Evolutionary conservation across 495 filamentous ascomycete species (phyloP).

Genomic region (Tuber umbilicatum): DNA sequence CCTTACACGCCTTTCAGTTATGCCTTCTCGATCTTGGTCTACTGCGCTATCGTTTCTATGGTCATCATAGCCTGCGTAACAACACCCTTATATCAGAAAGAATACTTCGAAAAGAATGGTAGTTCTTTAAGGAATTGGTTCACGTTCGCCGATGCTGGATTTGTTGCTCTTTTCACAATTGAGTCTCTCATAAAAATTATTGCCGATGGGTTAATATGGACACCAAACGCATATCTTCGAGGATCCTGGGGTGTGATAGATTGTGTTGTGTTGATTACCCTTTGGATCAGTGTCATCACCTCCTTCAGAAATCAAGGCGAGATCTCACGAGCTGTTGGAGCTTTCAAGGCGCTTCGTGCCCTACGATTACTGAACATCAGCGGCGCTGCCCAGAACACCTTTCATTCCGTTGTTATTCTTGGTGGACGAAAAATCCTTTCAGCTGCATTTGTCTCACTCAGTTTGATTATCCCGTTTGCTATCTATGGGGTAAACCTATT

Average conservation of each 20-base stretch:
- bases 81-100: conserved; percentile 84
- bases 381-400: conserved; percentile 90
- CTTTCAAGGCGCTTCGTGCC: conserved; percentile 96
- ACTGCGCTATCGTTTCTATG: conserved; percentile 92
- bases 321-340: conserved; percentile 82
- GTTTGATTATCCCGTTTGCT: conserved; percentile 90
- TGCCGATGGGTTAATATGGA: conserved; percentile 94
- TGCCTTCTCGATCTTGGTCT: conserved; percentile 85
- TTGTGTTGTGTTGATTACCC: conserved; percentile 80
- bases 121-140: conserved; percentile 75
- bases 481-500: conserved; percentile 93
- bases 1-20: conserved; percentile 89
- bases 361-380: conserved; percentile 89
- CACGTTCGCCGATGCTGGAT: conserved; percentile 80
- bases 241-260: conserved; percentile 97
- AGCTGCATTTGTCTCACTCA: conserved; percentile 86
- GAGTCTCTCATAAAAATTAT: conserved; percentile 91
- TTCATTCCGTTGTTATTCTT: conserved; percentile 90
- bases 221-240: conserved; percentile 93
- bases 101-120: conserved; percentile 59
- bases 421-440: conserved; percentile 86
- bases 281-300: conserved; percentile 91
- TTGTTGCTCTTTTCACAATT: conserved; percentile 77
- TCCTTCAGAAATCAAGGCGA: conserved; percentile 69
- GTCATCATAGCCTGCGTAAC: conserved; percentile 90